phyloP scores from a whole-genome alignment of 352 stramenopile genomes.

The Pythium guiyangense region DNA sequence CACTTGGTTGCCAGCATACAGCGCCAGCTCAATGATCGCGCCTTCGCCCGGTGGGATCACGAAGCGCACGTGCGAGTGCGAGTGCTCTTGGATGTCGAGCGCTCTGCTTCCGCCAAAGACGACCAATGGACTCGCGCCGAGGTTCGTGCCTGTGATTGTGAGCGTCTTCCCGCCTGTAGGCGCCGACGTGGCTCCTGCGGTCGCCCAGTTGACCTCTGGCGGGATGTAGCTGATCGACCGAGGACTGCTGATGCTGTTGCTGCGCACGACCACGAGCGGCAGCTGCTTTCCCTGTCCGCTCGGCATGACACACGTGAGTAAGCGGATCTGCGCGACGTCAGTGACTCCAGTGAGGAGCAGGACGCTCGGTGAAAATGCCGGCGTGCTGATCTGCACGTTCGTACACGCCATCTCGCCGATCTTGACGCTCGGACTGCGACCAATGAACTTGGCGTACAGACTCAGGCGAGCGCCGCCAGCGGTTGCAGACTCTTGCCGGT shows the following conservation, averaged over 20 bases:
- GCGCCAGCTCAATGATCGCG: constrained; percentile 21
- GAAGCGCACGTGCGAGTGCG: constrained; percentile 34
- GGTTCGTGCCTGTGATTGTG: constrained; percentile 32
- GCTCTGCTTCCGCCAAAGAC: constrained; percentile 12
- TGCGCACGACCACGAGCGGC: constrained; percentile 25
- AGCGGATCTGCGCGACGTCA: constrained; percentile 26
- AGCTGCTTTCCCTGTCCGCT: constrained; percentile 43
- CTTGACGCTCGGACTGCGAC: constrained; percentile 29
- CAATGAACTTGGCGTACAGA: constrained; percentile 54
- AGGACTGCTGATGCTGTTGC: constrained; percentile 31
- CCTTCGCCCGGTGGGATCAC: constrained; percentile 49
- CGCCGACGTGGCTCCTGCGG: constrained; percentile 21
- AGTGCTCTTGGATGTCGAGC: constrained; percentile 19
- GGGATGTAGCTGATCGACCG: constrained; percentile 51
- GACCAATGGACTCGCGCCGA: constrained; percentile 33
- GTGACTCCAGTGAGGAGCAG: constrained; percentile 19
- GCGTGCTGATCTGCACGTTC: constrained; percentile 20
- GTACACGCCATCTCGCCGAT: constrained; percentile 25
- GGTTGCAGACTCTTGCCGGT: constrained; percentile 36
- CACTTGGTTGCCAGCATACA: constrained; percentile 44
- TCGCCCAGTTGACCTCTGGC: constrained; percentile 33
- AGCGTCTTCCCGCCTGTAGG: constrained; percentile 42
- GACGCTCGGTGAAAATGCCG: constrained; percentile 1
- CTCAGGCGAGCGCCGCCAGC: constrained; percentile 35
- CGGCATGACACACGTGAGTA: constrained; percentile 39